phyloP scores from a whole-genome alignment of 2,329 filamentous ascomycete genomes.

The Clonostachys solani region DNA sequence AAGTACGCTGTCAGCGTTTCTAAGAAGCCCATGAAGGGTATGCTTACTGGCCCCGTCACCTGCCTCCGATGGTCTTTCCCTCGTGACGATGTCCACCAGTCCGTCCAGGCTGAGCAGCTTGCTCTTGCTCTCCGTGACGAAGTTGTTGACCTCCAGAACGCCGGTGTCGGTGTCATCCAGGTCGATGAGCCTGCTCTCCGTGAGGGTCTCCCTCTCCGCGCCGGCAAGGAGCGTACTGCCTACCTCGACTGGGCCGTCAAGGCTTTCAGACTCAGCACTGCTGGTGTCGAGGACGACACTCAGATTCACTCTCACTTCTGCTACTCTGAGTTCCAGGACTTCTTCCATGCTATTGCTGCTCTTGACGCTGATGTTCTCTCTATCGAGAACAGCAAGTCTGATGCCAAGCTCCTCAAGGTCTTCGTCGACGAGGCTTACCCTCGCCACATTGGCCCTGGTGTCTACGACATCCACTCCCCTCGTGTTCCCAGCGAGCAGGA shows the following conservation, averaged over 20 bases:
- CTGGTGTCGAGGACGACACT: slow-evolving; percentile 89
- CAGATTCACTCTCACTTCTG: slow-evolving; percentile 99
- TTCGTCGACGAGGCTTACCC: slow-evolving; percentile 97
- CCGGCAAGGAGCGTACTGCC: slow-evolving; percentile 90
- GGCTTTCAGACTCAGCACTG: slow-evolving; percentile 93
- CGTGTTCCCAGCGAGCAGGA: slow-evolving; percentile 96
- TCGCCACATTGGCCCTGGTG: slow-evolving; percentile 96
- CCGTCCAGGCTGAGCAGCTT: slow-evolving; percentile 96
- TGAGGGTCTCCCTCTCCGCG: slow-evolving; percentile 96
- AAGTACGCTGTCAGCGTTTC: slow-evolving; percentile 96
- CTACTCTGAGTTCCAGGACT: slow-evolving; percentile 99
- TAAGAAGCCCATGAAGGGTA: slow-evolving; percentile 99
- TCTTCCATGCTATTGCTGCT: slow-evolving; percentile 99
- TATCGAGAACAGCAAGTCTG: slow-evolving; percentile 99
- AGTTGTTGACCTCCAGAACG: slow-evolving; percentile 95
- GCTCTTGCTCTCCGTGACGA: slow-evolving; percentile 97
- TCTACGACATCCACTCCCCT: slow-evolving; percentile 99
- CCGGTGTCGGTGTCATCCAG: slow-evolving; percentile 96
- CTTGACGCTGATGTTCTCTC: slow-evolving; percentile 97
- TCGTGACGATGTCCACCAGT: slow-evolving; percentile 99
- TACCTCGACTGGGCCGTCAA: slow-evolving; percentile 98
- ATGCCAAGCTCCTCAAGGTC: slow-evolving; percentile 98
- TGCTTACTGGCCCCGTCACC: slow-evolving; percentile 98
- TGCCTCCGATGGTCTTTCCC: slow-evolving; percentile 99
- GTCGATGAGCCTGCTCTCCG: slow-evolving; percentile 98